Evolutionary conservation across 176 grass and related monocot species (phyloP).

Genomic region (Eremochloa ophiuroides): DNA sequence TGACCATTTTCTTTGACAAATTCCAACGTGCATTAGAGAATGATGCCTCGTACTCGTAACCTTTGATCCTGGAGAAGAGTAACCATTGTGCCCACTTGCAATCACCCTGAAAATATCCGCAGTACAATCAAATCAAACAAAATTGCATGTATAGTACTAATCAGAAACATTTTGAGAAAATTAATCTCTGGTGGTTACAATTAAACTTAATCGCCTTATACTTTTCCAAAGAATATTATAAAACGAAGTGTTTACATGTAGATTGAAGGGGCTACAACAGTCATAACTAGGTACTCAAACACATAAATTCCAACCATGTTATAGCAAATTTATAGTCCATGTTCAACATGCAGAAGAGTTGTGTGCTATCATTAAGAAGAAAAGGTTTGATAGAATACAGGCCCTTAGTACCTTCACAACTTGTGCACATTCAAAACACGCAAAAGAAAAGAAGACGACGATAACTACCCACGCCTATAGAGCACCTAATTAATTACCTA

Average conservation of each 20-base stretch:
- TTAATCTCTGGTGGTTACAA: slow-evolving; percentile 17
- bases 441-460: background rate
- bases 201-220: slow-evolving; percentile 10
- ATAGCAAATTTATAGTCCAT: slow-evolving; percentile 2
- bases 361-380: background rate
- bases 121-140: slow-evolving; percentile 7
- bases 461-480: background rate
- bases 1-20: slow-evolving; percentile 50
- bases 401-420: no score
- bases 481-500: background rate
- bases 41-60: slow-evolving; percentile 81
- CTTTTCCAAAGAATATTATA: slow-evolving; percentile 8
- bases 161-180: slow-evolving; percentile 19
- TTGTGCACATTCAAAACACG: background rate
- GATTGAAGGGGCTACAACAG: background rate
- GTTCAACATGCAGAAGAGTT: background rate
- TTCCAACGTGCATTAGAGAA: slow-evolving; percentile 82
- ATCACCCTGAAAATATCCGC: slow-evolving; percentile 59
- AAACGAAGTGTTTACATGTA: background rate
- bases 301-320: slow-evolving; percentile 1
- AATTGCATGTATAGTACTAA: background rate
- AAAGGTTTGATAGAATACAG: background rate
- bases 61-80: slow-evolving; percentile 79
- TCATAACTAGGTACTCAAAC: slow-evolving; percentile 1
- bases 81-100: slow-evolving; percentile 95